phyloP scores from a whole-genome alignment of 805 yeast genomes.

The Candida michaelii region DNA sequence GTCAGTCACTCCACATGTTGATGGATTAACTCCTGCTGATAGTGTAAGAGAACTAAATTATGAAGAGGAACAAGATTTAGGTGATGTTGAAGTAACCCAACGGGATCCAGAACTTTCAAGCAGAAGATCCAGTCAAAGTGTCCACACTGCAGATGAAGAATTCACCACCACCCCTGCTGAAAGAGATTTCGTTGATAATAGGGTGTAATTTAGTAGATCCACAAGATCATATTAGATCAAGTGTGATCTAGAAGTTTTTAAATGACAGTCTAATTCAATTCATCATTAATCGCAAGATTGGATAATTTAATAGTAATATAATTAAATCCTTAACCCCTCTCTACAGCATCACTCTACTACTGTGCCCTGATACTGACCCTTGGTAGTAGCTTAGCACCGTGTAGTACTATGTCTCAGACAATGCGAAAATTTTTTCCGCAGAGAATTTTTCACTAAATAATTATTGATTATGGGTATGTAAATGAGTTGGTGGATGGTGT shows the following conservation, averaged over 20 bases:
- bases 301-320: neutral
- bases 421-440: slow-evolving; percentile 6
- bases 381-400: neutral
- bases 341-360: no score
- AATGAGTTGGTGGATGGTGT: no score
- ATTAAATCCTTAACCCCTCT: no score
- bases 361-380: no score
- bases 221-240: no score
- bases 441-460: slow-evolving; percentile 2
- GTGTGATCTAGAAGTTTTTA: no score
- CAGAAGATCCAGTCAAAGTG: slow-evolving; percentile 5
- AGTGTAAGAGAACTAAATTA: neutral
- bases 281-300: no score
- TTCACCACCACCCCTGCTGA: neutral
- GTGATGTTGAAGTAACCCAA: no score
- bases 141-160: slow-evolving; percentile 11
- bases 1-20: neutral
- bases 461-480: slow-evolving; percentile 4
- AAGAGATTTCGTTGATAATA: slow-evolving; percentile 22
- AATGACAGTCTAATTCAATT: no score
- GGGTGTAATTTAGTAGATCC: no score
- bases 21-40: neutral
- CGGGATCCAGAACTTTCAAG: no score
- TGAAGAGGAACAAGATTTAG: neutral
- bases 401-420: neutral